Evolutionary conservation across 1,284 basidiomycete genomes (phyloP), one percentile per base, ranked within the genome.

Genomic region (Sporisorium exsertum): DNA sequence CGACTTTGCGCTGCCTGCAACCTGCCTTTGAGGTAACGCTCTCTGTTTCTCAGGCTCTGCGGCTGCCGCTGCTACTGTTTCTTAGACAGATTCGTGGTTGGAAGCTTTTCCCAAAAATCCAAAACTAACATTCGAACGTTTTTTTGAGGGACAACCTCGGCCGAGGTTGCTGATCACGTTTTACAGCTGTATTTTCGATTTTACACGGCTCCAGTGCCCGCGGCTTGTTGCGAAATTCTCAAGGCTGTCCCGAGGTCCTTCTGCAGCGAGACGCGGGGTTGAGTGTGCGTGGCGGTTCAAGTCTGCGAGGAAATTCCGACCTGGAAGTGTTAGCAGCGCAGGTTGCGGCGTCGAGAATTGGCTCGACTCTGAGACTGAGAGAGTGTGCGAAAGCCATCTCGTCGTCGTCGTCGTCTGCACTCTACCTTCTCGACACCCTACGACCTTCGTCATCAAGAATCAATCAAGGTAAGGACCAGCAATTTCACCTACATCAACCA

Each of bases 361-460:
- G 33, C 3, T 15, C 9, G 13, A 35, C 33, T 35, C 12, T 35
- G 33, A 13, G 33, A 7, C 29, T 5, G 29, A 32, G 29, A 32
- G 29, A 5, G 29, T 32, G 33, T 35, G 33, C 12, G 33, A 32
- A 32, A 32, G 29, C 29, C 29, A 35, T 35, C 33, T 40, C 16
- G 16, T 64, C 50, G 32, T 60, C 70, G 32, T 50, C 60, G 54
- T 66, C 60, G 58, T 40, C 33, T 55, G 26, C 57, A 26, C 40
- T 52, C 40, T 60, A 58, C 65, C 71, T 68, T 73, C 55, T 68
- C 65, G 47, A 65, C 71, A 64, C 59, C 58, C 71, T 56, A 68
- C 70, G 60, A 67, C 65, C 54, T 64, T 60, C 42, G 66, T 75
- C 72, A 60, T 75, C 72, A 75, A 75, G 72, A 66, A 64, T 71